Conservation (phyloP, 2,329 filamentous ascomycete species). For the Blastomyces percursus region DNA sequence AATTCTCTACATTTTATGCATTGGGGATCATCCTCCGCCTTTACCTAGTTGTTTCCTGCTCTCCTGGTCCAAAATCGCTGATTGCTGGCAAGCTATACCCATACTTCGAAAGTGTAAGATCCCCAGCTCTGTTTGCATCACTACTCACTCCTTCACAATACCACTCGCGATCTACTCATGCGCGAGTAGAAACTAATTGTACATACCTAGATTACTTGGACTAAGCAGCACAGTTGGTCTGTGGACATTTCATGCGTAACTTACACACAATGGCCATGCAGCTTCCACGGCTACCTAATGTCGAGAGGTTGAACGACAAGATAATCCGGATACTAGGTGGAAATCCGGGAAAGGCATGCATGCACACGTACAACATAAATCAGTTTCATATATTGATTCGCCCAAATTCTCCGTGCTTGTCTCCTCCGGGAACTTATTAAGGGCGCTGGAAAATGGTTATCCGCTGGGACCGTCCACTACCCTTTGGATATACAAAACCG, state of each 20-base stretch:
- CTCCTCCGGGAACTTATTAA: not conserved
- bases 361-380: too few species aligned
- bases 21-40: not conserved
- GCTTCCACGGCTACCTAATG: conserved; percentile 55
- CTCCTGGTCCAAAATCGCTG: not conserved
- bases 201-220: not conserved
- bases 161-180: not conserved
- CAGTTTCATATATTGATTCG: not conserved
- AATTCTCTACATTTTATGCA: not conserved
- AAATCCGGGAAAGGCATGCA: conserved; percentile 70
- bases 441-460: not conserved
- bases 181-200: not conserved
- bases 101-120: not conserved
- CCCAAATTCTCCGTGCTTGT: too few species aligned
- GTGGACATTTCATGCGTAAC: not conserved
- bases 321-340: conserved; percentile 82
- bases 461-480: not conserved
- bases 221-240: not conserved
- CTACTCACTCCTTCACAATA: not conserved
- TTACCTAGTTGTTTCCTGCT: too few species aligned
- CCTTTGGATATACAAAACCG: not conserved
- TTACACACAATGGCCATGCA: conserved; percentile 45
- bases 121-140: not conserved
- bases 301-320: conserved; percentile 64
- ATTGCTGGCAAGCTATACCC: not conserved